Evolutionary conservation across 352 stramenopile genomes (phyloP).

Genomic region (Globisporangium uncinulatum): DNA sequence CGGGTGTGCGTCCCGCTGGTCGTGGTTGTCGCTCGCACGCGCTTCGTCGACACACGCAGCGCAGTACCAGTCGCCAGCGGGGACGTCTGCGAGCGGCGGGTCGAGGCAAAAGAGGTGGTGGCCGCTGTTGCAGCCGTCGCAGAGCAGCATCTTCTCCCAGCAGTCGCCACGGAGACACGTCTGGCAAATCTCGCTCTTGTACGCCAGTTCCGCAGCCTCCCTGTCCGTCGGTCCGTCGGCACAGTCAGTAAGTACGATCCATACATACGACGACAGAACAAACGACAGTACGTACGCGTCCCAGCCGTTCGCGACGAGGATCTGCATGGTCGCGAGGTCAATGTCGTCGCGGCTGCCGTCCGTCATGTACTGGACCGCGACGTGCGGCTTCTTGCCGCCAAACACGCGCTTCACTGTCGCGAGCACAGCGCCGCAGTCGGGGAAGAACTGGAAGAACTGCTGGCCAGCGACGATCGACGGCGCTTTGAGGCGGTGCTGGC

Average conservation of each 20-base stretch:
- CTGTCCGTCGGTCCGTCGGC: constrained; percentile 11
- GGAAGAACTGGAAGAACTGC: constrained; percentile 74
- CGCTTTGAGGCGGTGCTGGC: constrained; percentile 35
- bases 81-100: constrained; percentile 44
- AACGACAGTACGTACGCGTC: constrained; percentile 24
- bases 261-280: not conserved
- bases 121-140: constrained; percentile 75
- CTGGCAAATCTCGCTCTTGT: constrained; percentile 80
- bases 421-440: constrained; percentile 43
- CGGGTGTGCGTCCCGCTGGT: constrained; percentile 29
- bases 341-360: constrained; percentile 51
- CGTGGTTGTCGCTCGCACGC: constrained; percentile 15
- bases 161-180: constrained; percentile 80
- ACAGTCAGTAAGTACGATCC: no score
- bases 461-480: constrained; percentile 58
- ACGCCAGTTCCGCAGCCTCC: constrained; percentile 59
- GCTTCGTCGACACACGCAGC: constrained; percentile 59
- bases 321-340: constrained; percentile 63
- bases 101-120: constrained; percentile 81
- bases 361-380: constrained; percentile 55
- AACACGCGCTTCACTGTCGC: constrained; percentile 71
- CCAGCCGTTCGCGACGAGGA: constrained; percentile 80
- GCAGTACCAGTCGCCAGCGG: constrained; percentile 79
- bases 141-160: constrained; percentile 74
- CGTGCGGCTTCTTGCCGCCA: constrained; percentile 74